These are phyloP conservation scores for Stromatinia cepivora DNA, from an alignment of 2,329 filamentous ascomycete genomes.

Conservation along the genomic window DNA sequence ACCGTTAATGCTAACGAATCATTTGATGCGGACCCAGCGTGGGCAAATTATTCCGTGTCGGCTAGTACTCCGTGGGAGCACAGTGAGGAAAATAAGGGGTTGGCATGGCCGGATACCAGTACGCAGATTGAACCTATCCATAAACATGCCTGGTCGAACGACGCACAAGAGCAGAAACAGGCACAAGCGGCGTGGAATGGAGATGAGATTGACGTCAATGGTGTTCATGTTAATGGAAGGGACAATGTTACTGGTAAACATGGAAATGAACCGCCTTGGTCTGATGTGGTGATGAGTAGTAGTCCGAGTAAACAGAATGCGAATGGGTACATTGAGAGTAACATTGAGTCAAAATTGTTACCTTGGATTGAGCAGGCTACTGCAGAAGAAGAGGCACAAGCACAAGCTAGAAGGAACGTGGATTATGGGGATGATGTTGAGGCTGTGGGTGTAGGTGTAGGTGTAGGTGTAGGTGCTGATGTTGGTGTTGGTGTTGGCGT, in stretches of 20 bases:
- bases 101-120: slow-evolving; percentile 19
- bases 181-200: slow-evolving; percentile 4
- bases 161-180: neutral
- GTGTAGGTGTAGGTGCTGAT: neutral
- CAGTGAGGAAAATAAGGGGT: neutral
- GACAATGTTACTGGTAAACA: neutral
- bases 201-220: neutral
- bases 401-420: slow-evolving; percentile 19
- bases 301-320: slow-evolving; percentile 15
- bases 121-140: slow-evolving; percentile 1
- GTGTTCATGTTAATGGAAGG: neutral
- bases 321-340: slow-evolving; percentile 19
- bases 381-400: slow-evolving; percentile 20
- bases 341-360: slow-evolving; percentile 19
- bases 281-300: slow-evolving; percentile 13
- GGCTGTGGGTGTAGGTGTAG: neutral
- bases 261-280: slow-evolving; percentile 14
- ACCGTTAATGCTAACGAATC: neutral
- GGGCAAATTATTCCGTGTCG: slow-evolving; percentile 8
- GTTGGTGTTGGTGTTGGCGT: neutral
- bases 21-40: slow-evolving; percentile 10
- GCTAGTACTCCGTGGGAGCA: neutral
- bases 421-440: neutral
- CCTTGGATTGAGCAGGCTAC: slow-evolving; percentile 23
- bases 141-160: neutral